Conservation (phyloP, 176 grass and related monocot genomes). For the Saccharum officinarum region DNA sequence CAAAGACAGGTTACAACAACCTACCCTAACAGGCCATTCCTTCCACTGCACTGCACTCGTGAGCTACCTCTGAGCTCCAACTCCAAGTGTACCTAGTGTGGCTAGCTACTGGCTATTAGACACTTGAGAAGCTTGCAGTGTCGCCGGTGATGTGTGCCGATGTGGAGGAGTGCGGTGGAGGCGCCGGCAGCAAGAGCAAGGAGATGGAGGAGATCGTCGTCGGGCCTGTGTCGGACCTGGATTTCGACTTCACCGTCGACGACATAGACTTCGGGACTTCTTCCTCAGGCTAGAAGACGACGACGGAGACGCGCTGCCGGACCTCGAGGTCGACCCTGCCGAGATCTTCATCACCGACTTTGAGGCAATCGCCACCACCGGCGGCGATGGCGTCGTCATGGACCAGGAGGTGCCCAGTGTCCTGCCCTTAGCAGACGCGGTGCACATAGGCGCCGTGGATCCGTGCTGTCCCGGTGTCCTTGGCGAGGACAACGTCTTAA, state of each 20-base stretch:
- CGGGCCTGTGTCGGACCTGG: constrained; percentile 19
- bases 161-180: not conserved
- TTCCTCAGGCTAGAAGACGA: constrained; percentile 60
- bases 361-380: not conserved
- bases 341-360: constrained; percentile 75
- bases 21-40: constrained; percentile 17
- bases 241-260: constrained; percentile 67
- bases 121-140: constrained; percentile 53
- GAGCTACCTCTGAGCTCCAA: not conserved
- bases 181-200: not conserved
- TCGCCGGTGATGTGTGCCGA: constrained; percentile 37
- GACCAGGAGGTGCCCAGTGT: constrained; percentile 40
- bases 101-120: not conserved
- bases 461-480: not conserved
- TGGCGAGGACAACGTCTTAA: not conserved
- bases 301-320: constrained; percentile 62
- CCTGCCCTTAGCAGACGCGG: not conserved
- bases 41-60: not conserved
- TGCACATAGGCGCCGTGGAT: not conserved
- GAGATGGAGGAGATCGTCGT: not conserved
- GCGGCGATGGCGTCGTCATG: not conserved
- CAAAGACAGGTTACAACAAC: not conserved
- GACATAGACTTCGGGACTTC: constrained; percentile 93
- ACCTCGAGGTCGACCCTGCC: constrained; percentile 72
- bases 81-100: not conserved